These are phyloP conservation scores for Xanthoconium separans DNA, from an alignment of 1,284 basidiomycete genomes.

Conservation along the genomic window DNA sequence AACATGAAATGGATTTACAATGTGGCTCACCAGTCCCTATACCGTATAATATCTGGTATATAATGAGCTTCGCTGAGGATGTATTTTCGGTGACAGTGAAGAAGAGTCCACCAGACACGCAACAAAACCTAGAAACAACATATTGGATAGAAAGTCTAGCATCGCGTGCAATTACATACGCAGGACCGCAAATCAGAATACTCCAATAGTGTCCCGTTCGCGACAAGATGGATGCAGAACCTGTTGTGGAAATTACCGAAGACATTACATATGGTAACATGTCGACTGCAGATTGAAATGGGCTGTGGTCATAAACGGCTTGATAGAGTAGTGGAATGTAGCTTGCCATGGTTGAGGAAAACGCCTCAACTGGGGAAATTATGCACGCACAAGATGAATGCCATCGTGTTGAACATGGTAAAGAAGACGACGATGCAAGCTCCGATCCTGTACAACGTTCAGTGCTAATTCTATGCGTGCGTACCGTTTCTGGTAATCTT, in stretches of 20 bases:
- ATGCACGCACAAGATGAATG: constrained; percentile 8
- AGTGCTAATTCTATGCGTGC: not conserved
- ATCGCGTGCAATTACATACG: constrained; percentile 1
- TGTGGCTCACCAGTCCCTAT: constrained; percentile 10
- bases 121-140: constrained; percentile 6
- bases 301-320: constrained; percentile 13
- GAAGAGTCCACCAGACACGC: constrained; percentile 11
- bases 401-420: constrained; percentile 15
- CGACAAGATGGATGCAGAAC: constrained; percentile 7
- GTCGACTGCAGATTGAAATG: constrained; percentile 14
- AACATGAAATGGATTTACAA: not conserved
- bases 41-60: constrained; percentile 16
- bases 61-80: constrained; percentile 3
- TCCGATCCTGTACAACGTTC: constrained; percentile 1
- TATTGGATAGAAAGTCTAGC: not conserved
- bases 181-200: constrained; percentile 6
- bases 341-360: constrained; percentile 2
- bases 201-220: constrained; percentile 16
- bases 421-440: constrained; percentile 14
- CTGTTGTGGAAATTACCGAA: constrained; percentile 5
- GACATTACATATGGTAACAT: constrained; percentile 16
- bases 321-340: constrained; percentile 17
- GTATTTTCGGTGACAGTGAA: constrained; percentile 11
- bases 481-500: not conserved
- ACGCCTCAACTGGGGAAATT: no score